Percentiles rank a stretch among this genome's conserved stretches.
Evolutionary conservation across 1,139 yeast genomes (phyloP).

Genomic region (Kazachstania sp.): DNA sequence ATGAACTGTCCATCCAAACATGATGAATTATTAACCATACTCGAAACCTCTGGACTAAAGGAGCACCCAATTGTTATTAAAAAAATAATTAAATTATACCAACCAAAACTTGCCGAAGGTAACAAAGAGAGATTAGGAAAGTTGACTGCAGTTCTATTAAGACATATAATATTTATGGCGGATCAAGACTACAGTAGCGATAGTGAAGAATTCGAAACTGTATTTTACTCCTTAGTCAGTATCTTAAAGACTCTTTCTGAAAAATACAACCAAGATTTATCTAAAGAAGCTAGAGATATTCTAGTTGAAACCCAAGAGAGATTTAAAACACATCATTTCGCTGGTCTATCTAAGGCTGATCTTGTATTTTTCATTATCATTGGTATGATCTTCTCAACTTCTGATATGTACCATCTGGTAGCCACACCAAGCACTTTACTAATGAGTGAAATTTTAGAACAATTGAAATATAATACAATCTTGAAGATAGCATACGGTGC

Average conservation of each 20-base stretch:
- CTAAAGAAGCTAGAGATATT: slow-evolving; percentile 45
- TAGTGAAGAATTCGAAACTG: slow-evolving; percentile 22
- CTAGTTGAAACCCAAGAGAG: slow-evolving; percentile 44
- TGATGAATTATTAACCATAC: slow-evolving; percentile 39
- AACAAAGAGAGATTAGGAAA: slow-evolving; percentile 66
- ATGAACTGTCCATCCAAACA: slow-evolving; percentile 51
- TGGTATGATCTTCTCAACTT: slow-evolving; percentile 79
- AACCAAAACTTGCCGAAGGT: slow-evolving; percentile 72
- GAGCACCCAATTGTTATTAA: slow-evolving; percentile 45
- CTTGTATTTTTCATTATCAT: slow-evolving; percentile 58
- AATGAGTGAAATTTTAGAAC: slow-evolving; percentile 62
- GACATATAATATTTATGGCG: slow-evolving; percentile 49
- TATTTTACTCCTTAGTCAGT: slow-evolving; percentile 41
- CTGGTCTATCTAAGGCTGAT: slow-evolving; percentile 35
- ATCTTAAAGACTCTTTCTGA: slow-evolving; percentile 56
- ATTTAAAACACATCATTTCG: slow-evolving; percentile 28
- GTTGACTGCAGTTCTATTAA: slow-evolving; percentile 57
- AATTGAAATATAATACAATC: slow-evolving; percentile 35
- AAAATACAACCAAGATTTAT: slow-evolving; percentile 54
- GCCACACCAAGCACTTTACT: slow-evolving; percentile 76
- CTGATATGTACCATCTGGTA: slow-evolving; percentile 89
- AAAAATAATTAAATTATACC: slow-evolving; percentile 51
- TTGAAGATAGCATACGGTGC: slow-evolving; percentile 43
- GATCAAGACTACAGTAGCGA: slow-evolving; percentile 31
- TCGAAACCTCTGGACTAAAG: slow-evolving; percentile 34